Percentiles rank a stretch among this genome's conserved stretches.
Conservation (phyloP, 139 green algal species). For the Trebouxia sp. region DNA sequence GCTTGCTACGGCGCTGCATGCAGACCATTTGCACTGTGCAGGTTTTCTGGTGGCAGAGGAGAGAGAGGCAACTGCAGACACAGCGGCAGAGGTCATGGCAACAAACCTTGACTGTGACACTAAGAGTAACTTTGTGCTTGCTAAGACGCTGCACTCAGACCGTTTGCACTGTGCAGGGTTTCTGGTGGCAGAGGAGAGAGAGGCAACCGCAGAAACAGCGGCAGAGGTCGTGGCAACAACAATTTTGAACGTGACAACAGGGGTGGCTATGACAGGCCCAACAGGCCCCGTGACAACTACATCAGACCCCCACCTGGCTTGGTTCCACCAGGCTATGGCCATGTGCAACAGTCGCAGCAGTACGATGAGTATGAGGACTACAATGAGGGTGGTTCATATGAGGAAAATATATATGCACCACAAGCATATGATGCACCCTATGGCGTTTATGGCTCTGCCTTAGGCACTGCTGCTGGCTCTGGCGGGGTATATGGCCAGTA, state of each 20-base stretch:
- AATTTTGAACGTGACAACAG: background rate
- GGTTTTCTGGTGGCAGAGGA: too few species aligned
- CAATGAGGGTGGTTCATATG: background rate
- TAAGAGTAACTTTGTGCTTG: too few species aligned
- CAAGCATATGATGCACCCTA: constrained; percentile 14
- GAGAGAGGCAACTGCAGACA: too few species aligned
- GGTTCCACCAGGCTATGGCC: background rate
- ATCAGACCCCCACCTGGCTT: background rate
- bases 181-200: constrained; percentile 4
- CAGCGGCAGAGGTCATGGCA: too few species aligned
- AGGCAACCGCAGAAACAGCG: background rate
- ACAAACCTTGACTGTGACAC: too few species aligned
- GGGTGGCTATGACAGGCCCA: background rate
- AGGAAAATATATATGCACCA: constrained; percentile 9
- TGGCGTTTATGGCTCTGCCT: constrained; percentile 17
- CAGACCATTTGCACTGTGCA: too few species aligned
- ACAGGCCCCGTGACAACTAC: background rate
- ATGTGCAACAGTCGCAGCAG: background rate
- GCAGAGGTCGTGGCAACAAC: background rate
- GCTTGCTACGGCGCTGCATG: too few species aligned
- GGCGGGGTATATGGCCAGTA: background rate
- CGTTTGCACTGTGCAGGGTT: too few species aligned
- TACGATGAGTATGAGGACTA: constrained; percentile 9
- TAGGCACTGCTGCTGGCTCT: background rate
- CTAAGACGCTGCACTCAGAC: too few species aligned